These are phyloP conservation scores for Paraphaeosphaeria minitans DNA, from an alignment of 2,329 filamentous ascomycete species.

Conservation along the genomic window DNA sequence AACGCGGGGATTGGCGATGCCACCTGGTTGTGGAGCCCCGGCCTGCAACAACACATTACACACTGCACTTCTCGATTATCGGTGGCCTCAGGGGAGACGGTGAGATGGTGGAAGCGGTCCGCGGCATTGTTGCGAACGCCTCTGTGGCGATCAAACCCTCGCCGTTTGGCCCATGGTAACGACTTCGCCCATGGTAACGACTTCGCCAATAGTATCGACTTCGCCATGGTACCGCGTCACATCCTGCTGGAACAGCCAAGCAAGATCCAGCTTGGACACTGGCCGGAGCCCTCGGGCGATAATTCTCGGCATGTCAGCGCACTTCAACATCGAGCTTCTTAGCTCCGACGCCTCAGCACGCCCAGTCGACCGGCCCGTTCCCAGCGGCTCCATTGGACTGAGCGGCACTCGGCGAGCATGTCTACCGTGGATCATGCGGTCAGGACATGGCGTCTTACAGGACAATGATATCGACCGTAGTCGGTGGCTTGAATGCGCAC, in stretches of 20 bases:
- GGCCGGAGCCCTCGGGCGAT: neutral
- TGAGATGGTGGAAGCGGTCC: neutral
- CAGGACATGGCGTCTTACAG: constrained; percentile 1
- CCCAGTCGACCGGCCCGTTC: neutral
- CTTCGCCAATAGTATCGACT: neutral
- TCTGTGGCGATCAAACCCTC: neutral
- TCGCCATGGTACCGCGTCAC: neutral
- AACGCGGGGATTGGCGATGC: neutral
- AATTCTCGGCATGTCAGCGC: neutral
- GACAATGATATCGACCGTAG: neutral
- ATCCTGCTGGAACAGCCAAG: neutral
- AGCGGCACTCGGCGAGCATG: neutral
- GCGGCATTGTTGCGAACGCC: too few relatives aligned
- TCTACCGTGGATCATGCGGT: constrained; percentile 3
- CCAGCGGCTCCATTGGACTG: neutral
- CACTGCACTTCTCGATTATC: neutral
- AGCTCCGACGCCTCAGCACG: neutral
- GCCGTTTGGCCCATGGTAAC: neutral
- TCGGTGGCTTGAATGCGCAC: neutral
- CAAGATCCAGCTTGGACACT: neutral
- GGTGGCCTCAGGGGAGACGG: neutral
- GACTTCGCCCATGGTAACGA: neutral
- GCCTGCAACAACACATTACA: neutral
- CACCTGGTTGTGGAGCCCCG: constrained; percentile 3
- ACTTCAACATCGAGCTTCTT: neutral